Evolutionary conservation across 2,329 filamentous ascomycete genomes (phyloP).

Genomic region (Fusarium sp.): DNA sequence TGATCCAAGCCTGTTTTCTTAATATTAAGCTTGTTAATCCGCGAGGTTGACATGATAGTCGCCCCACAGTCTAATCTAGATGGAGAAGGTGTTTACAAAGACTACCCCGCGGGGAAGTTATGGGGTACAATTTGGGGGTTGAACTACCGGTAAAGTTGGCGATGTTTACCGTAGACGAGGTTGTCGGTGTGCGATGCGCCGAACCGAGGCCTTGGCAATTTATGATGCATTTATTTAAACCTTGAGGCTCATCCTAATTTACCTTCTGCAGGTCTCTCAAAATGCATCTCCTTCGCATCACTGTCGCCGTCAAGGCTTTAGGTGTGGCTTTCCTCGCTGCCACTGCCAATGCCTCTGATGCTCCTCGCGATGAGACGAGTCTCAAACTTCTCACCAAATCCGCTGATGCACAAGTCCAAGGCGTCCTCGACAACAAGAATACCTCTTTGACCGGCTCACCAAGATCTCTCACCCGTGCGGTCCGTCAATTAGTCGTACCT

Average conservation of each 20-base stretch:
- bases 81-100: background rate
- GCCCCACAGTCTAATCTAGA: slow-evolving; percentile 8
- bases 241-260: background rate
- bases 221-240: slow-evolving; percentile 2
- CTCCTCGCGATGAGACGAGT: slow-evolving; percentile 1
- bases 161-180: slow-evolving; percentile 5
- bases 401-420: background rate
- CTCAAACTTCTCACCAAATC: slow-evolving; percentile 12
- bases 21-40: slow-evolving; percentile 18
- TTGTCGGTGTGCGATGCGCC: slow-evolving; percentile 14
- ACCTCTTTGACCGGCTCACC: slow-evolving; percentile 14
- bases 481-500: slow-evolving; percentile 15
- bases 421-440: slow-evolving; percentile 1
- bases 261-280: background rate
- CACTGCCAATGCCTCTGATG: background rate
- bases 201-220: slow-evolving; percentile 25
- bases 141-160: background rate
- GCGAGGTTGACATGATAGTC: background rate
- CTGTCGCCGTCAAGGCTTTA: background rate
- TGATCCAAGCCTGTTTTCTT: background rate
- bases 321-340: background rate
- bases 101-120: slow-evolving; percentile 12
- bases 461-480: slow-evolving; percentile 2
- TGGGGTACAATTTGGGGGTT: background rate
- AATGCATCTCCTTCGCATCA: background rate